Evolutionary conservation across 805 yeast species (phyloP).

Genomic region (Candida boidinii): DNA sequence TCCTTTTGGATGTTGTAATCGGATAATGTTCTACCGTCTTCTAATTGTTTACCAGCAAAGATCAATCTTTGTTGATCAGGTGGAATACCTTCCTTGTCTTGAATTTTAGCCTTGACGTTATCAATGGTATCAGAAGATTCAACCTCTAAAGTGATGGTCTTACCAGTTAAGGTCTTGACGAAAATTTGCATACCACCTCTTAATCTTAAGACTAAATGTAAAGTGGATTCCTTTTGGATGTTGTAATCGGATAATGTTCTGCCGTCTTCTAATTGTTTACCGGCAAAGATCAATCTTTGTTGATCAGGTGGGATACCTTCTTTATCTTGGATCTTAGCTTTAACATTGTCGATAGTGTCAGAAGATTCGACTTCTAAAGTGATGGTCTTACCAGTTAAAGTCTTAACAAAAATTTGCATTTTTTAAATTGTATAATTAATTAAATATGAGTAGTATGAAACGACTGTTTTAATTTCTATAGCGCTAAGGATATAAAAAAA

Average conservation of each 20-base stretch:
- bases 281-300: conserved; percentile 89
- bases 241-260: conserved; percentile 91
- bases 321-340: conserved; percentile 87
- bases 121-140: conserved; percentile 39
- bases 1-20: conserved; percentile 53
- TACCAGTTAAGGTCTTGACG: conserved; percentile 81
- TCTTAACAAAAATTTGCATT: conserved; percentile 44
- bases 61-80: conserved; percentile 34
- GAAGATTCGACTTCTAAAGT: conserved; percentile 92
- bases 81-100: conserved; percentile 34
- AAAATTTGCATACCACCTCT: conserved; percentile 86
- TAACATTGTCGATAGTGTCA: conserved; percentile 90
- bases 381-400: conserved; percentile 45
- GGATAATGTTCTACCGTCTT: conserved; percentile 82
- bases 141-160: conserved; percentile 92
- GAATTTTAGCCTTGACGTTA: conserved; percentile 33
- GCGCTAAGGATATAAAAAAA: too few species aligned
- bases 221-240: conserved; percentile 90
- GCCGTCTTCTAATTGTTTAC: conserved; percentile 88
- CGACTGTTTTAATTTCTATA: too few species aligned
- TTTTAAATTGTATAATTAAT: too few species aligned
- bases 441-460: too few species aligned
- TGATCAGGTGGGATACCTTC: conserved; percentile 94
- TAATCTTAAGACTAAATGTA: conserved; percentile 87
- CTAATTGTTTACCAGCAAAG: conserved; percentile 35